Percentiles rank a stretch among this genome's conserved stretches.
Conservation (phyloP, 2,329 filamentous ascomycete species). For the Aspergillus quadrilineatus region DNA sequence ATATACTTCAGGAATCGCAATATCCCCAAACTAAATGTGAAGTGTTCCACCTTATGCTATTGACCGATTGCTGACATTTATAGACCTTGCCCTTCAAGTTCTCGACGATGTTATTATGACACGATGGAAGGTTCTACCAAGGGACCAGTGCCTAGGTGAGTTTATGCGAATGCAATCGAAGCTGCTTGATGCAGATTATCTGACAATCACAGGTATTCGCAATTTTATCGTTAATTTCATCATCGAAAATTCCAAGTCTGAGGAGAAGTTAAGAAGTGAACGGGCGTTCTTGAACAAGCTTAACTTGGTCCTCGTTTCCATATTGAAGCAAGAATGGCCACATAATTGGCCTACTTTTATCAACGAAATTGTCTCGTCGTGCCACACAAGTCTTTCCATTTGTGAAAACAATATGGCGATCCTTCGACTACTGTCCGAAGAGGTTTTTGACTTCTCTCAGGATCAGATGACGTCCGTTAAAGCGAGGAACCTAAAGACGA, state of each 20-base stretch:
- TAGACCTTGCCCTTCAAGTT: conserved; percentile 91
- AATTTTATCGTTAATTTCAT: conserved; percentile 99
- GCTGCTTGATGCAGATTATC: not conserved
- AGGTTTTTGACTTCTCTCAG: conserved; percentile 98
- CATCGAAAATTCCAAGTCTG: conserved; percentile 85
- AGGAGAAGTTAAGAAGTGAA: conserved; percentile 81
- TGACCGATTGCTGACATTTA: conserved; percentile 33
- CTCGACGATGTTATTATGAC: conserved; percentile 98
- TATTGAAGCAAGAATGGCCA: conserved; percentile 99
- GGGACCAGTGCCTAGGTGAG: conserved; percentile 89
- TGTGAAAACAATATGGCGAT: conserved; percentile 99
- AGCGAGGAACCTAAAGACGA: conserved; percentile 93
- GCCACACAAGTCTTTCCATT: conserved; percentile 90
- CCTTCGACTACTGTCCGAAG: conserved; percentile 88
- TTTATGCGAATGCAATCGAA: conserved; percentile 11
- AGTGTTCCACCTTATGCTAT: conserved; percentile 33
- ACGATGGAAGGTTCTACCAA: conserved; percentile 95
- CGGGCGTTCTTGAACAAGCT: conserved; percentile 95
- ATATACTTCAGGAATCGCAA: conserved; percentile 88
- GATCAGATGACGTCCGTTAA: conserved; percentile 99
- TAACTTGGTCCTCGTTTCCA: conserved; percentile 93
- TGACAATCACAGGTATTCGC: conserved; percentile 70
- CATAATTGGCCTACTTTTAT: conserved; percentile 99
- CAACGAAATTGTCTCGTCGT: conserved; percentile 97
- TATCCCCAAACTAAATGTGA: conserved; percentile 96